Base-by-base conservation (phyloP, 441 rosid species). In the Aleurites moluccanus region DNA sequence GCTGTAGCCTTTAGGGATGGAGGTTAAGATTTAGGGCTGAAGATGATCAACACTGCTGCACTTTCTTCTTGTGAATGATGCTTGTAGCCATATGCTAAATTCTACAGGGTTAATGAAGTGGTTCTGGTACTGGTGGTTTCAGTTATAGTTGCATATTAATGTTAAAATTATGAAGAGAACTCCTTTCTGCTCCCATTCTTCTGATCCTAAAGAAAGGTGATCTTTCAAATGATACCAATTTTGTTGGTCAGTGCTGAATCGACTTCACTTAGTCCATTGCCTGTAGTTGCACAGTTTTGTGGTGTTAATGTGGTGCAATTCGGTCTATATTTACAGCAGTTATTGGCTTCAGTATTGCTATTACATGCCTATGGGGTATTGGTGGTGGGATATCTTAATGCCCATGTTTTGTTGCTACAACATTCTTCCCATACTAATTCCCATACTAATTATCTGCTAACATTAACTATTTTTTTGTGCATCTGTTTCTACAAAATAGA, bases 351-450 rank as follows among this genome's bases (percentile, higher is more conserved):
- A 40, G 33, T 18, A 72, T n/a, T 72, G 33, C 21, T 28, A 30
- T 11, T 52, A 16, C 64, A n/a, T 60, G 57, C 42, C 28, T 30
- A 21, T 15, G 49, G 40, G 64, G 33, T 49, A 16, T 6, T 63
- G 40, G 50, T 42, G 69, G 42, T 27, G 21, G 40, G 55, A 69
- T 69, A 60, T 27, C 53, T 76, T 27, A 47, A 44, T 57, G 45
- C 33, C 55, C 33, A 35, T 11, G 33, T 30, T 28, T 56, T 27
- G 30, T 73, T 33, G 49, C 67, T 65, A 33, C 27, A 69, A 11
- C 61, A 44, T 67, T 62, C 18, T 40, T 21, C 11, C 47, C 10
- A 16, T 23, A 59, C 52, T 56, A 38, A 18, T 40, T 21, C 11
- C 47, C 10, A 16, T 23, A 59, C 52, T 56, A 38, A 18, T 27